Base-by-base conservation (phyloP, 257 asterid species). In the Penstemon eatonii region DNA sequence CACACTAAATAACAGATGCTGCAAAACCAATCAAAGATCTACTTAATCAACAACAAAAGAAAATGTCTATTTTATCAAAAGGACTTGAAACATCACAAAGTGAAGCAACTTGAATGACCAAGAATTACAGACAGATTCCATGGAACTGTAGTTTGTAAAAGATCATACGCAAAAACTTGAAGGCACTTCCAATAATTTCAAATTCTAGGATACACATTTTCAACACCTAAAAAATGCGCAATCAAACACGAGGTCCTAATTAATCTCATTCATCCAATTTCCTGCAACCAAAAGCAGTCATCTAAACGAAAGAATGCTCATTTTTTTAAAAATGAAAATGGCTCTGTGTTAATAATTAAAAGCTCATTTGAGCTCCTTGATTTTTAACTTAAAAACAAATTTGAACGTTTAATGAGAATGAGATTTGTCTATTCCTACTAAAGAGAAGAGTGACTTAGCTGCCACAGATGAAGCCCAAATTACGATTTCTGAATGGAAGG, bases 1-100 rank as follows among this genome's bases (percentile, higher is more conserved):
- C 75, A 91, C 98, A 61, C 96, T 94, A 80, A 81, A 94, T 81
- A 94, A 71, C 65, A 94, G 81, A 84, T 91, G 91, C 99, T 94
- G 97, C 88, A 89, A 80, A 84, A 81, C 52, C 43, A 71, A 66
- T 69, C 69, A 40, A 70, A 51, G 40, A 64, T 46, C 55, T 73
- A 60, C 63, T 64, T 72, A 65, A 65, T 65, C 69, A 74, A 53
- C 70, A 11, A 39, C 3, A 8, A 52, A 56, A 65, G 60, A 42
- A 56, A 42, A 59, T 53, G 63, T 25, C 33, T 25, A 25, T 25
- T 25, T 25, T 25, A 25, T 25, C 33, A 25, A 1, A 25, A 25
- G 33, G 2, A 25, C 33, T 25, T 25, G 33, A 25, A 53, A 39
- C 4, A 3, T 39, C 59, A 52, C 5, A 37, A 70, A 15, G 38